Conservation (phyloP, 2,329 filamentous ascomycete species). For the Cladosporium cucumerinum region DNA sequence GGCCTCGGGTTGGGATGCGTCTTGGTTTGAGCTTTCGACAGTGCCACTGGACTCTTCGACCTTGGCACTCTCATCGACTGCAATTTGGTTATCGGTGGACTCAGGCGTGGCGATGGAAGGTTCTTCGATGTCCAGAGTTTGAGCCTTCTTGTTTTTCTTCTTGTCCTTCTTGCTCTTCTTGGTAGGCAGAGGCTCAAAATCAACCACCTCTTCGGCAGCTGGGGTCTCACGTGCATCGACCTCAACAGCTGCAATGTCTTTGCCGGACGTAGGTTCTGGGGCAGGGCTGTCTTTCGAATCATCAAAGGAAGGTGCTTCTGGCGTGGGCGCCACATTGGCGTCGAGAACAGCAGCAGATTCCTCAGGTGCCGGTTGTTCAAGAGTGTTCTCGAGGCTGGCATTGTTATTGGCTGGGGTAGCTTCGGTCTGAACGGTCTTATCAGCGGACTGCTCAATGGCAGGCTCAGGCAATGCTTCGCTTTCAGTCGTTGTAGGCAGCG, state of each 20-base stretch:
- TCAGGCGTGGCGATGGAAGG: neutral
- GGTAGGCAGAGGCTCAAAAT: conserved; percentile 19
- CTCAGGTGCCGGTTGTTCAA: neutral
- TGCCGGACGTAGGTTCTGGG: neutral
- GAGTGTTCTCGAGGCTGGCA: neutral
- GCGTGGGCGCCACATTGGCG: neutral
- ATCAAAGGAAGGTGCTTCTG: neutral
- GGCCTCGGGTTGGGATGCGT: neutral
- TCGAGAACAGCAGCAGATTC: neutral
- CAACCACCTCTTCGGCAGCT: neutral
- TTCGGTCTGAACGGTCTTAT: neutral
- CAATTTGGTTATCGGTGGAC: neutral
- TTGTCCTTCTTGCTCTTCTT: conserved; percentile 33
- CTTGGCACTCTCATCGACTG: neutral
- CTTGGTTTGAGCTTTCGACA: neutral
- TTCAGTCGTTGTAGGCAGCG: neutral
- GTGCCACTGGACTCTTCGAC: neutral
- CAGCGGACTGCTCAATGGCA: neutral
- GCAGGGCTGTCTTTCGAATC: neutral
- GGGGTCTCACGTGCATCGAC: neutral
- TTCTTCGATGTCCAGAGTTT: neutral
- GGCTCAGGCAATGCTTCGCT: neutral
- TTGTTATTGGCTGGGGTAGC: neutral
- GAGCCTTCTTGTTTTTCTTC: conserved; percentile 35
- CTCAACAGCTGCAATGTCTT: neutral